These are phyloP conservation scores for Hansenula lynferdii DNA, from an alignment of 1,139 yeast genomes.

Conservation along the genomic window DNA sequence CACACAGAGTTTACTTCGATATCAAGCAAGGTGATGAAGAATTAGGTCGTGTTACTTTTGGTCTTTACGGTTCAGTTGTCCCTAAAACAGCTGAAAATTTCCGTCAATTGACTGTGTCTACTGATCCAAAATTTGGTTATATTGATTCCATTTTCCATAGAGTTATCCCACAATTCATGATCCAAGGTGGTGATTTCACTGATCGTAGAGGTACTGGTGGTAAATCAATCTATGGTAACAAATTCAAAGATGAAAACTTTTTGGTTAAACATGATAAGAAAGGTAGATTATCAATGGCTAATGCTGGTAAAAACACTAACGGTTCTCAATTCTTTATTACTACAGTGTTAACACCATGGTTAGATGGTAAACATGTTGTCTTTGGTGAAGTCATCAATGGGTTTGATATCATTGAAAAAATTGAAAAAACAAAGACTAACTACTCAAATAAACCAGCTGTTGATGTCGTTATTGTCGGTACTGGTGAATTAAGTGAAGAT, in stretches of 20 bases:
- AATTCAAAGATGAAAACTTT: conserved; percentile 89
- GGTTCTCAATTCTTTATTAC: conserved; percentile 96
- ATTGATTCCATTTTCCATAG: conserved; percentile 86
- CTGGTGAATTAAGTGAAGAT: conserved; percentile 61
- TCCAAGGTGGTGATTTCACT: conserved; percentile 98
- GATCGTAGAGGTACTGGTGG: conserved; percentile 94
- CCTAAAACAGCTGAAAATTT: conserved; percentile 94
- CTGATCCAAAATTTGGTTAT: conserved; percentile 41
- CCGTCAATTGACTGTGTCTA: conserved; percentile 53
- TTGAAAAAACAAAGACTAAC: conserved; percentile 71
- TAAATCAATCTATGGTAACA: conserved; percentile 87
- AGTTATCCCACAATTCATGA: conserved; percentile 90
- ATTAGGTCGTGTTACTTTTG: conserved; percentile 68
- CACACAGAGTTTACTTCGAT: conserved; percentile 82
- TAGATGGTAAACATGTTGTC: conserved; percentile 94
- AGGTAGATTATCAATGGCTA: conserved; percentile 92
- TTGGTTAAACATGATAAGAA: conserved; percentile 74
- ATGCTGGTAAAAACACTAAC: conserved; percentile 94
- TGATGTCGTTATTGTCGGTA: conserved; percentile 65
- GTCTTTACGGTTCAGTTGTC: conserved; percentile 82
- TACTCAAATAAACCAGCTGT: conserved; percentile 69
- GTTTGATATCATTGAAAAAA: conserved; percentile 69
- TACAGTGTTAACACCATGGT: conserved; percentile 86
- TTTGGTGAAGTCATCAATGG: conserved; percentile 94
- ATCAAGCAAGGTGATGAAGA: conserved; percentile 73